A percentile compares a stretch with the other conserved stretches of the same genome.
Evolutionary conservation across 73 alveolate species (phyloP).

Genomic region (Paramecium caudatum): DNA sequence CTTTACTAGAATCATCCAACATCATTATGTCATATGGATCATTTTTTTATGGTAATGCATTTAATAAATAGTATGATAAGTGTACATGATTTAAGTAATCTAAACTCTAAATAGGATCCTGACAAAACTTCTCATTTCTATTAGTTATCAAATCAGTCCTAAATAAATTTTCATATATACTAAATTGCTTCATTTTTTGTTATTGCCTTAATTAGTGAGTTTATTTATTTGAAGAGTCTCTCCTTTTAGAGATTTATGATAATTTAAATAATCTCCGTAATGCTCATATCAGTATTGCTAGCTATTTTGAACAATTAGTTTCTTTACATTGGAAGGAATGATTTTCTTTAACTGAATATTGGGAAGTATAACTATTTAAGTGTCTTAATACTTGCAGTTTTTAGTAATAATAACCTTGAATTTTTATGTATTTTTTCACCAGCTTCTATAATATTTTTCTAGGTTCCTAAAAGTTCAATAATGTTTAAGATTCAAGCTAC

Average conservation of each 20-base stretch:
- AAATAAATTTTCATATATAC: neutral
- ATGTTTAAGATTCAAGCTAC: slow-evolving; percentile 24
- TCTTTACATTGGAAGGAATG: slow-evolving; percentile 34
- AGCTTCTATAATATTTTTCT: neutral
- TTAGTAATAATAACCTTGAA: slow-evolving; percentile 37
- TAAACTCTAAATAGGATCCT: slow-evolving; percentile 35
- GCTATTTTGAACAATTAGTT: slow-evolving; percentile 39
- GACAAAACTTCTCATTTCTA: slow-evolving; percentile 58
- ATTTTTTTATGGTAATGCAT: neutral
- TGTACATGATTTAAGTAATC: slow-evolving; percentile 46
- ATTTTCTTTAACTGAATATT: slow-evolving; percentile 59
- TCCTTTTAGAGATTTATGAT: slow-evolving; percentile 21
- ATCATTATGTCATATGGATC: slow-evolving; percentile 56
- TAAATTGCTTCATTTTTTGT: slow-evolving; percentile 17
- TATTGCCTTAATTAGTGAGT: slow-evolving; percentile 32
- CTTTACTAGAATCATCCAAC: slow-evolving; percentile 41
- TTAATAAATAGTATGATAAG: slow-evolving; percentile 14
- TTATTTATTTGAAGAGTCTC: neutral
- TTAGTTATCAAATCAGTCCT: slow-evolving; percentile 27
- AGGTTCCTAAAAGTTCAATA: slow-evolving; percentile 2
- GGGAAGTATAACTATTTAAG: slow-evolving; percentile 59
- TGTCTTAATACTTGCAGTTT: slow-evolving; percentile 58
- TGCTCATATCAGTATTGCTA: slow-evolving; percentile 27
- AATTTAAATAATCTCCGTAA: slow-evolving; percentile 5
- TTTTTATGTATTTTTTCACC: slow-evolving; percentile 33